Conservation (phyloP, 768 basidiomycete species). For the Psilocybe sp. region DNA sequence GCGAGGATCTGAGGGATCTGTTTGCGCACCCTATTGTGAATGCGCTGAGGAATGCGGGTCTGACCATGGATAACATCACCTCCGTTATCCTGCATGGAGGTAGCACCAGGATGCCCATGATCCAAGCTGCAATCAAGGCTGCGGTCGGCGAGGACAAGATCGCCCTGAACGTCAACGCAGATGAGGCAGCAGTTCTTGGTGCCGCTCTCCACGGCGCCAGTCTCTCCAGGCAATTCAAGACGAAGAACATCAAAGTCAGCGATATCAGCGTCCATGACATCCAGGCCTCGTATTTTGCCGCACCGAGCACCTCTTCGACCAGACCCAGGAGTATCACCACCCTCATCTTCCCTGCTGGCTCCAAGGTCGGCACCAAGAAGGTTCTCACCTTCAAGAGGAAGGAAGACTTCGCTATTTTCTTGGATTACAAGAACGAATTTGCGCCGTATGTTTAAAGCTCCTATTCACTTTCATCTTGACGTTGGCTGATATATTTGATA, state of each 20-base stretch:
- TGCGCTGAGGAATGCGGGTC: conserved; percentile 62
- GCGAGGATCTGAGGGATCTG: conserved; percentile 57
- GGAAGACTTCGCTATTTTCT: conserved; percentile 75
- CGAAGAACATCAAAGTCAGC: conserved; percentile 85
- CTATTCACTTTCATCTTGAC: not conserved
- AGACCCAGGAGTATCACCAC: conserved; percentile 72
- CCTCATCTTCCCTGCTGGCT: conserved; percentile 72
- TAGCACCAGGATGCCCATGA: conserved; percentile 85
- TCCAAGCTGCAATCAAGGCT: conserved; percentile 76
- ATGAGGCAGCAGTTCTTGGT: conserved; percentile 90
- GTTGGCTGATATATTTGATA: conserved; percentile 19
- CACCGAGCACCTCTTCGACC: conserved; percentile 43
- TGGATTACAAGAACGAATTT: conserved; percentile 70
- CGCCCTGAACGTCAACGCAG: conserved; percentile 93
- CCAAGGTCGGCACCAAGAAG: conserved; percentile 81
- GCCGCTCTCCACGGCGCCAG: conserved; percentile 91
- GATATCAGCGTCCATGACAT: conserved; percentile 77
- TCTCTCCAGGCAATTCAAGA: conserved; percentile 88
- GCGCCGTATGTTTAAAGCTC: conserved; percentile 47
- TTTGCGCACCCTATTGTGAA: conserved; percentile 75
- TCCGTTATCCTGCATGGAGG: conserved; percentile 96
- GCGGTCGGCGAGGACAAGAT: conserved; percentile 85
- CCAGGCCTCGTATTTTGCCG: conserved; percentile 74
- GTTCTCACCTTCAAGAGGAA: conserved; percentile 82
- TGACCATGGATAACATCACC: conserved; percentile 69